Conservation (phyloP, 495 filamentous ascomycete species). For the Chaetomidium leptoderma region DNA sequence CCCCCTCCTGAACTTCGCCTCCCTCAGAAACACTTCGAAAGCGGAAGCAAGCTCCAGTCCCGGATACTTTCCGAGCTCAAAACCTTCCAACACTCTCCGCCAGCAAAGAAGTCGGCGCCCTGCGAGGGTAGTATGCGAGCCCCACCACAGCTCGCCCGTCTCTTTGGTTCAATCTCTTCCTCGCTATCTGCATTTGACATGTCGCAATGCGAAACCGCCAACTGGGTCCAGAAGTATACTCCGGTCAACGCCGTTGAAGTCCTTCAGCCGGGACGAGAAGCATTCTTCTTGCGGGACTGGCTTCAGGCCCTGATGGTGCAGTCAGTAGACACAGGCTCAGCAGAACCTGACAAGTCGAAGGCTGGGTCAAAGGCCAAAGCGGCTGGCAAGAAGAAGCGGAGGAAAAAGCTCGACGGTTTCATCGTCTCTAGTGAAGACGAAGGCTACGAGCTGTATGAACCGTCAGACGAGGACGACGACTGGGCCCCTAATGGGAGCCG, state of each 20-base stretch:
- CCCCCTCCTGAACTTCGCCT: conserved; percentile 42
- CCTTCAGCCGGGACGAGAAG: conserved; percentile 71
- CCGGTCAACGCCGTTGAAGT: conserved; percentile 66
- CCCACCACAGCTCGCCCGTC: conserved; percentile 57
- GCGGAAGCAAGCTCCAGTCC: conserved; percentile 44
- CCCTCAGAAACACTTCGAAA: conserved; percentile 47
- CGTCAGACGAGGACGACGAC: conserved; percentile 62
- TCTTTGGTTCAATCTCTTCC: conserved; percentile 56
- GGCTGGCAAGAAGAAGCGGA: conserved; percentile 62
- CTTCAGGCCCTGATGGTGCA: conserved; percentile 68
- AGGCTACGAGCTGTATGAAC: conserved; percentile 64
- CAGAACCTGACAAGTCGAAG: conserved; percentile 46
- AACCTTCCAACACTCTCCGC: conserved; percentile 9
- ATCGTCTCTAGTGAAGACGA: conserved; percentile 83
- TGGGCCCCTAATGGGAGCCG: conserved; percentile 41
- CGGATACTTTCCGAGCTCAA: conserved; percentile 37
- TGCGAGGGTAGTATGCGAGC: conserved; percentile 23
- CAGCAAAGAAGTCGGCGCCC: conserved; percentile 14
- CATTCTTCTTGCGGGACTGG: conserved; percentile 74
- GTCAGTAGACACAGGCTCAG: conserved; percentile 62
- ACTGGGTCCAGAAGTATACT: conserved; percentile 87
- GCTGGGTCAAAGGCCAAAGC: conserved; percentile 37
- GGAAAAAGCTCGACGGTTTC: conserved; percentile 76
- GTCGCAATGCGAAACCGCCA: conserved; percentile 63
- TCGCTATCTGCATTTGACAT: conserved; percentile 76